These are phyloP conservation scores for Ceratocystis diversiconidia DNA, from an alignment of 2,329 filamentous ascomycete genomes.

Conservation along the genomic window DNA sequence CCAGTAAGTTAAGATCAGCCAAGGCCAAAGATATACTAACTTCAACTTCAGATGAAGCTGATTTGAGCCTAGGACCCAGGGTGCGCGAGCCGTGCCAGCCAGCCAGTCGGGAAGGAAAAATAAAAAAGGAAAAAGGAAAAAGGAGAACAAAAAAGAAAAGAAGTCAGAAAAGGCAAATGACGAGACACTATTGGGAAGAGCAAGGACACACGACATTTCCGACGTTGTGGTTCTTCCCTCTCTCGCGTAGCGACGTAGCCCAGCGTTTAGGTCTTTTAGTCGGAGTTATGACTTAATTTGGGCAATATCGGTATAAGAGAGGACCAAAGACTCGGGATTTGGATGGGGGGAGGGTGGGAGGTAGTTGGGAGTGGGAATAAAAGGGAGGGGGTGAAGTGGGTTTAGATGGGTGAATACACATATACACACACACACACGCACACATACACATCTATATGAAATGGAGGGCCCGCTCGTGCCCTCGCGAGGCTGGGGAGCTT, in stretches of 20 bases:
- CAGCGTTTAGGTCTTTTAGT: neutral
- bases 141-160: neutral
- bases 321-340: neutral
- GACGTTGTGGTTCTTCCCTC: neutral
- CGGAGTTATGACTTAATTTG: neutral
- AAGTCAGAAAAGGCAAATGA: neutral
- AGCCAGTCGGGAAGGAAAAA: neutral
- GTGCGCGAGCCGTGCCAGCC: neutral
- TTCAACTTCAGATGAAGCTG: neutral
- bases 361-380: neutral
- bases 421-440: neutral
- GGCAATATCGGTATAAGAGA: neutral
- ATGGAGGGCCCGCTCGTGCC: no score
- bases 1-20: neutral
- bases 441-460: no score
- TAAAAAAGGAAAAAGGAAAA: neutral
- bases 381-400: neutral
- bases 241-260: neutral
- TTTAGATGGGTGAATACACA: neutral
- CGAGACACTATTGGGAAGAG: neutral
- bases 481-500: neutral
- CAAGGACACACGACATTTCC: neutral
- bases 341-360: neutral
- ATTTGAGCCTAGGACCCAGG: neutral
- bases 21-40: no score